Base-by-base conservation (phyloP, 345 rosid genomes). In the Eucalyptus coolabah region DNA sequence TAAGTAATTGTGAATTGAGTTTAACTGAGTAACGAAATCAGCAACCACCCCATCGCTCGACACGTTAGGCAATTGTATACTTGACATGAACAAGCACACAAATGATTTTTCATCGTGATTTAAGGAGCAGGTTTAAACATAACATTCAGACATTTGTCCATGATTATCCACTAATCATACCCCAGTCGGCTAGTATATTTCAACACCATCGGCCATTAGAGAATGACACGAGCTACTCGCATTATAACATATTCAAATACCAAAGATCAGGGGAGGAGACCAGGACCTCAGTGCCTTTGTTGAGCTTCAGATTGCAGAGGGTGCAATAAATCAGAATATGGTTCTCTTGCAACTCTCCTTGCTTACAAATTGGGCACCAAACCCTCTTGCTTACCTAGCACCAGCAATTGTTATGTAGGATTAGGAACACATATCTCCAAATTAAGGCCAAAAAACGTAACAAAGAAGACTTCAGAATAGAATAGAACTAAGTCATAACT, bases 281-380 rank as follows among this genome's bases (percentile, higher is more conserved):
- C 53, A 63, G 83, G 50, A 97, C 98, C 98, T 96, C 98, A 24
- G 90, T 47, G 81, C 92, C 94, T 94, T 94, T 98, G 92, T 87
- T 92, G 89, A 98, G 96, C 90, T 90, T 92, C 91, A 97, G 92
- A 91, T 93, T 91, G 95, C 99, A 97, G 56, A 88, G 92, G 88
- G 88, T 90, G 92, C 99, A 98, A 92, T 90, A 90, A 86, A 98
- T 95, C 81, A 90, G 89, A 87, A 88, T 89, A 56, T 90, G 90
- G 89, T 94, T 94, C 93, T 97, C 99, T 90, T 88, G 93, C 94
- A 98, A 89, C 93, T 92, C 94, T 89, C 99, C 99, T 91, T 91
- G 93, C 93, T 93, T 96, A 92, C 98, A 98, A 80, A 96, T 91
- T 86, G 99, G 99, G 92, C 98, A 98, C 99, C 99, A 98, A 72